Evolutionary conservation across 352 stramenopile genomes (phyloP).

Genomic region (Phytophthora multivora): DNA sequence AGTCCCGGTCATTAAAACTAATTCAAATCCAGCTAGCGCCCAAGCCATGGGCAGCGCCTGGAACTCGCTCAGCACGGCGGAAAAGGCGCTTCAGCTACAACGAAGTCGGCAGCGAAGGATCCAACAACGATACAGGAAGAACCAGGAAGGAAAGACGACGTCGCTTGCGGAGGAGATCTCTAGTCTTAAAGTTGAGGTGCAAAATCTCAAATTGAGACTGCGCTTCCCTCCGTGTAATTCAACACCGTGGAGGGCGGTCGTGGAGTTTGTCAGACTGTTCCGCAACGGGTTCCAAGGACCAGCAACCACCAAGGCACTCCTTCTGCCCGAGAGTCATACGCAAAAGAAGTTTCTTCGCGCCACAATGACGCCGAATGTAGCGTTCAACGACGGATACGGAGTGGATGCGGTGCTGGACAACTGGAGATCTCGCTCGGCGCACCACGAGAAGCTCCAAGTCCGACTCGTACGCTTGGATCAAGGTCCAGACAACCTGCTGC

Average conservation of each 20-base stretch:
- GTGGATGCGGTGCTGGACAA: background rate
- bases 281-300: no score
- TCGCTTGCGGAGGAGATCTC: background rate
- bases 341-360: background rate
- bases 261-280: no score
- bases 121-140: background rate
- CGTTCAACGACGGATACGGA: background rate
- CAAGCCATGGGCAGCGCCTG: no score
- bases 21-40: no score
- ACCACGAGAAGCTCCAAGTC: background rate
- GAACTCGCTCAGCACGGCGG: background rate
- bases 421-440: background rate
- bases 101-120: background rate
- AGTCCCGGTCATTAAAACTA: no score
- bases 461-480: background rate
- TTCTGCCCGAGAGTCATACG: no score
- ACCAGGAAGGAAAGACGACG: background rate
- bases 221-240: no score
- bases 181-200: background rate
- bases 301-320: no score
- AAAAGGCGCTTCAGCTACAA: background rate
- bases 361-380: background rate
- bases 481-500: background rate
- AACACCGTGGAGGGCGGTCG: no score
- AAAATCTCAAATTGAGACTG: background rate